phyloP scores from a whole-genome alignment of 2,329 filamentous ascomycete species.

The Geosmithia putterillii region DNA sequence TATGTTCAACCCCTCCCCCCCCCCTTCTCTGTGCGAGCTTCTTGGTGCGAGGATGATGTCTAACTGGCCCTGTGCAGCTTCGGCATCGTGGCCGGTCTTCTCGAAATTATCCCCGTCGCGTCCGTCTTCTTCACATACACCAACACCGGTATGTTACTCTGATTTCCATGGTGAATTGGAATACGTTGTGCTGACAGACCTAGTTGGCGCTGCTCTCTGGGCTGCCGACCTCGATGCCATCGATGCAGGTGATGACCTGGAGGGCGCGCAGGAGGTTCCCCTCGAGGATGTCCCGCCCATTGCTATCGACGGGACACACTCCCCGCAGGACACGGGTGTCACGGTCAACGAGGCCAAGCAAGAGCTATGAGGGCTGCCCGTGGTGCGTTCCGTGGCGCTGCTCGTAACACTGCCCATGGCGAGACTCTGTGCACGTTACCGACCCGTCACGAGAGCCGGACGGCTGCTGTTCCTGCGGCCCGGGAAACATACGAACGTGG shows the following conservation, averaged over 20 bases:
- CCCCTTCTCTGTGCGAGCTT: not conserved
- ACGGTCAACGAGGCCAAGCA: not conserved
- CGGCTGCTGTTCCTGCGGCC: not conserved
- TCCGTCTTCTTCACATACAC: constrained; percentile 84
- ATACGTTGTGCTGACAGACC: too few species aligned
- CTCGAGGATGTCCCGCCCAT: constrained; percentile 34
- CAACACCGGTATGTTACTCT: constrained; percentile 49
- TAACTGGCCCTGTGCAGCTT: constrained; percentile 39
- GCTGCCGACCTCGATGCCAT: constrained; percentile 69
- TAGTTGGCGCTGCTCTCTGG: constrained; percentile 87
- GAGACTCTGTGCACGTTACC: too few species aligned
- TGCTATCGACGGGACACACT: constrained; percentile 31
- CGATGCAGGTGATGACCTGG: too few species aligned
- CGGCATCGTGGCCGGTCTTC: constrained; percentile 57
- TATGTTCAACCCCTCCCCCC: constrained; percentile 28
- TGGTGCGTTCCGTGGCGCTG: too few species aligned
- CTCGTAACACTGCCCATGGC: too few species aligned
- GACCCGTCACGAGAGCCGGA: too few species aligned
- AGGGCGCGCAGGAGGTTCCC: not conserved
- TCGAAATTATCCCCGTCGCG: constrained; percentile 75
- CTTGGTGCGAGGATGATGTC: not conserved
- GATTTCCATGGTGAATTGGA: too few species aligned
- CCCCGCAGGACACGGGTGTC: constrained; percentile 1
- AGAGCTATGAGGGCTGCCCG: too few species aligned
- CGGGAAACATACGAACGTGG: not conserved